Percentiles rank a stretch among this genome's conserved stretches.
phyloP scores from a whole-genome alignment of 495 filamentous ascomycete genomes.

The Penicillium paradoxum region DNA sequence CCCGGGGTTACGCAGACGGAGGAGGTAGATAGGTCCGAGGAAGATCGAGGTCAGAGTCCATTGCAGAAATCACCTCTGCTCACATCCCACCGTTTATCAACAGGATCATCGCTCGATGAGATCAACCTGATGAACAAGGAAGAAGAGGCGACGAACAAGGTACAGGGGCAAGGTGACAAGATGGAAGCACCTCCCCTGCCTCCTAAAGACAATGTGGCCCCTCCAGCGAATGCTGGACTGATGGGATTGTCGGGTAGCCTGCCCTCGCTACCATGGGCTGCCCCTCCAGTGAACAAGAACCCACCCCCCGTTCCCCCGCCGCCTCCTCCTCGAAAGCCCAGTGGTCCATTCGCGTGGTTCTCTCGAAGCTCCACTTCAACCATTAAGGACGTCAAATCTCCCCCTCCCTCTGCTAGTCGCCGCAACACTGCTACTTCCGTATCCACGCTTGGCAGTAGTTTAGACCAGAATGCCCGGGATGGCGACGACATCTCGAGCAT shows the following conservation, averaged over 20 bases:
- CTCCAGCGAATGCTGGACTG: conserved; percentile 35
- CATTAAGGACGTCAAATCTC: conserved; percentile 53
- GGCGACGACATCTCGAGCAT: conserved; percentile 47
- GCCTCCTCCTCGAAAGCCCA: conserved; percentile 58
- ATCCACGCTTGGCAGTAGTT: conserved; percentile 67
- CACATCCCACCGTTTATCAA: conserved; percentile 59
- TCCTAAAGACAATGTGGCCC: conserved; percentile 43
- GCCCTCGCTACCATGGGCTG: conserved; percentile 50
- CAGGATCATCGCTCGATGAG: conserved; percentile 58
- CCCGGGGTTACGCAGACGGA: conserved; percentile 11
- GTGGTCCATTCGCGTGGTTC: conserved; percentile 79
- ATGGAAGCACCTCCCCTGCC: conserved; percentile 47
- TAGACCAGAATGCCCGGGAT: conserved; percentile 67
- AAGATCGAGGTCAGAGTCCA: conserved; percentile 31
- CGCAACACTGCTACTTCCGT: conserved; percentile 73
- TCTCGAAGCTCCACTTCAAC: conserved; percentile 61
- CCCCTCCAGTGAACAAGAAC: conserved; percentile 37
- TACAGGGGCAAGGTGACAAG: conserved; percentile 20
- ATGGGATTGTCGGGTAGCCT: conserved; percentile 48
- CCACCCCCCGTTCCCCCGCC: conserved; percentile 40
- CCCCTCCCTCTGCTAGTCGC: conserved; percentile 43
- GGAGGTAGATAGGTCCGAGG: conserved; percentile 20
- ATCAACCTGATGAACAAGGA: conserved; percentile 60
- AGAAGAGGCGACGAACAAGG: conserved; percentile 30
- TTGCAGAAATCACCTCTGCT: conserved; percentile 51